Base-by-base conservation (phyloP, 192 early-diverging fungal genomes). In the Geranomyces variabilis region DNA sequence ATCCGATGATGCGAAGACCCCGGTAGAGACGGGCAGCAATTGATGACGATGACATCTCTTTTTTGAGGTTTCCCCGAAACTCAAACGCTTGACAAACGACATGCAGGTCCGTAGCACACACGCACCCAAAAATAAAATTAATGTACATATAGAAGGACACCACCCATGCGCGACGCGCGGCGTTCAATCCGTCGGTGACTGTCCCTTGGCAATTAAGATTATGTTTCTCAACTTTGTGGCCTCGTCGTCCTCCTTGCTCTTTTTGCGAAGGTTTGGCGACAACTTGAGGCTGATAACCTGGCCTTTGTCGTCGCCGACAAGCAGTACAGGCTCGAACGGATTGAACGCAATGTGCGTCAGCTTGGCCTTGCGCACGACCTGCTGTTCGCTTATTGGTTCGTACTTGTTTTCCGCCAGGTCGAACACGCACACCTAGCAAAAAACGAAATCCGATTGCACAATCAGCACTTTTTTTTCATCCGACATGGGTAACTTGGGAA, bases 361-460 rank as follows among this genome's bases (percentile, higher is more conserved):
- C 72, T 84, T 88, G 13, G 87, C 77, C 62, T 88, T 88, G 9
- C 78, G 66, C 24, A 84, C 86, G 66, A 88, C 75, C 64, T 80
- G 80, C 69, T 88, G 87, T 59, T 86, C 86, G 64, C 86, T 87
- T 51, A 88, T 86, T 15, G 87, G 80, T 13, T 81, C 82, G 71
- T 88, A 86, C 61, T 88, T 88, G 76, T 88, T 88, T 61, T 84
- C 81, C 66, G 81, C 77, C 22, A 88, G 78, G 63, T 88, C 87
- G 67, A 77, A 88, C 0, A 88, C 82, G 55, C 80, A 84, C 6
- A 83, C 80, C 85, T 87, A 48, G 14, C 13, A 34, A 17, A 51
- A 53, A 46, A 63, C 60, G 43, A 53, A 53, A 53, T 6, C 19
- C 3, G 7, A 53, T n/a, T n/a, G n/a, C n/a, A n/a, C n/a, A n/a